phyloP scores from a whole-genome alignment of 139 green algal species.

The Mychonastes homosphaera region DNA sequence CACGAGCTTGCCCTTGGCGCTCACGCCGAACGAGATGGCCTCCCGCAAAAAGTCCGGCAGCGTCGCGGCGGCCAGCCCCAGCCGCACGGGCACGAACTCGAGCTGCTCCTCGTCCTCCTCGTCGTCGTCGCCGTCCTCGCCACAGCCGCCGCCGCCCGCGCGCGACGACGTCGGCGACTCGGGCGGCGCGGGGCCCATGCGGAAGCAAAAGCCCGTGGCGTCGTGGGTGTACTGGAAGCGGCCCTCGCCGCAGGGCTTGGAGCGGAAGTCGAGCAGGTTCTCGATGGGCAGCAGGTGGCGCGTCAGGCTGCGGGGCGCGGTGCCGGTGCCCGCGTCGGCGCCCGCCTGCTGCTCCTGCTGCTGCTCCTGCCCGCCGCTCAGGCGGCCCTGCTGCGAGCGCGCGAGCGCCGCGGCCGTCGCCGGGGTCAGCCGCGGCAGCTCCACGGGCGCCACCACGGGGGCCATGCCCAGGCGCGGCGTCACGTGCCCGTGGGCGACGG shows the following conservation, averaged over 20 bases:
- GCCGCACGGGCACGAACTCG: constrained; percentile 11
- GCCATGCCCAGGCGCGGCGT: too few relatives aligned
- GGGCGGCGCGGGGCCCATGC: not conserved
- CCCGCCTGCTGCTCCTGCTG: too few relatives aligned
- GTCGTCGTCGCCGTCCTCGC: constrained; percentile 4
- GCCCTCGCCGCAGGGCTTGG: not conserved
- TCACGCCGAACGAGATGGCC: constrained; percentile 5
- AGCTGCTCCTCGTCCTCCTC: constrained; percentile 12
- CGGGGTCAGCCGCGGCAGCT: too few relatives aligned
- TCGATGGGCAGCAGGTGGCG: too few relatives aligned
- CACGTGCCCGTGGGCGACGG: too few relatives aligned
- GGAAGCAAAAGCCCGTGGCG: not conserved
- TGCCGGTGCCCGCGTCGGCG: too few relatives aligned
- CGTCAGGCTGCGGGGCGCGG: too few relatives aligned
- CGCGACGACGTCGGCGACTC: not conserved
- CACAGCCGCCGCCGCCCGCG: not conserved
- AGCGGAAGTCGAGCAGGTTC: constrained; percentile 8
- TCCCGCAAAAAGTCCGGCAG: constrained; percentile 17
- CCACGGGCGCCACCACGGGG: too few relatives aligned
- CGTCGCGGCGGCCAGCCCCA: constrained; percentile 4
- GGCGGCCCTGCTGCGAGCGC: too few relatives aligned
- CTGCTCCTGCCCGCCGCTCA: too few relatives aligned
- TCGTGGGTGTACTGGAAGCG: not conserved
- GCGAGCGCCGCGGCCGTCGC: too few relatives aligned
- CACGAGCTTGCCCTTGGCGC: constrained; percentile 6